Evolutionary conservation across 2,329 filamentous ascomycete species (phyloP).

Genomic region (Nothopassalora personata): DNA sequence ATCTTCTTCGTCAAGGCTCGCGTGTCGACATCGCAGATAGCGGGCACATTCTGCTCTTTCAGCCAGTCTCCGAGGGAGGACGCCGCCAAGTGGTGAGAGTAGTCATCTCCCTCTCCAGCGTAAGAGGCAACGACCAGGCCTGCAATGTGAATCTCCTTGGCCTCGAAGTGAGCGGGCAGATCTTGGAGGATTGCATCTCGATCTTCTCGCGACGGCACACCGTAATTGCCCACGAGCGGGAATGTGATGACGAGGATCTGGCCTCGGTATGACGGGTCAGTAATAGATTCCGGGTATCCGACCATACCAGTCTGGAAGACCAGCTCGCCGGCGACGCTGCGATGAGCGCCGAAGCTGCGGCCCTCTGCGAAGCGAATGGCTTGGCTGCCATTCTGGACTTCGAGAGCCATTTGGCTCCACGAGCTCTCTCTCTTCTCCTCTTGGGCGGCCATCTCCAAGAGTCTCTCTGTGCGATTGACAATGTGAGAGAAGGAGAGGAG

Average conservation of each 20-base stretch:
- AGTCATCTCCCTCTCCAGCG: constrained; percentile 91
- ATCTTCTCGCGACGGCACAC: constrained; percentile 80
- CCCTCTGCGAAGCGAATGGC: constrained; percentile 65
- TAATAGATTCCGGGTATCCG: constrained; percentile 91
- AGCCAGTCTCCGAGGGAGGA: constrained; percentile 93
- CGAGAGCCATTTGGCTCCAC: constrained; percentile 60
- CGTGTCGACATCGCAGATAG: constrained; percentile 93
- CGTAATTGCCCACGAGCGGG: constrained; percentile 94
- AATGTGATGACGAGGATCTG: constrained; percentile 97
- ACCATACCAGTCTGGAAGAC: constrained; percentile 99
- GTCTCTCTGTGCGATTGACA: constrained; percentile 9
- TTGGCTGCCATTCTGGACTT: constrained; percentile 80
- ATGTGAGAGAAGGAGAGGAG: constrained; percentile 5
- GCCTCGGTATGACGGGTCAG: constrained; percentile 79
- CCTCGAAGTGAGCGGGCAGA: constrained; percentile 89
- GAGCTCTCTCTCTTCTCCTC: constrained; percentile 24
- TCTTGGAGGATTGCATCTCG: constrained; percentile 80
- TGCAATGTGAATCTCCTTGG: constrained; percentile 85
- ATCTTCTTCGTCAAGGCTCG: constrained; percentile 91
- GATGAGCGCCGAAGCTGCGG: constrained; percentile 91
- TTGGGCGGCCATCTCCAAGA: constrained; percentile 25
- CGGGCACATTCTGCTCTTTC: constrained; percentile 90
- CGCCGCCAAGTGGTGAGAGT: constrained; percentile 84
- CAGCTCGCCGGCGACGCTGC: constrained; percentile 91
- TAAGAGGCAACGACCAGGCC: constrained; percentile 89